These are phyloP conservation scores for Verticillium tricorpus DNA, from an alignment of 2,329 filamentous ascomycete species.

Conservation along the genomic window DNA sequence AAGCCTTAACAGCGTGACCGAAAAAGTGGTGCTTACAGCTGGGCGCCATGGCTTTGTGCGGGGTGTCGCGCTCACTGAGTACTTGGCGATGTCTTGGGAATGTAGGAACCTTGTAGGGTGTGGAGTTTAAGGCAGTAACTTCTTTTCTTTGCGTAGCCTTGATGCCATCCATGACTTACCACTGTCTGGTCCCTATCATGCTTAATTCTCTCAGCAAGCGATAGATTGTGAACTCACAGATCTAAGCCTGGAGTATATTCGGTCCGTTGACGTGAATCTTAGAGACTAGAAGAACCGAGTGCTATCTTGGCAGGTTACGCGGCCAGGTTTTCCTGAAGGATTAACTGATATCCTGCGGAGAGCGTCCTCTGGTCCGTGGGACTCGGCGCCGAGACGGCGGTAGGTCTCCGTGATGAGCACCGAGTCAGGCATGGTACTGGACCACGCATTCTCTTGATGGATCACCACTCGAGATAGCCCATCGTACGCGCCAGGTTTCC, in stretches of 20 bases:
- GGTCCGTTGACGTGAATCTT: too few species aligned
- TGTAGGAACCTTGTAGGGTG: neutral
- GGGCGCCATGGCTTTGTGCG: neutral
- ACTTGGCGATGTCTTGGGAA: neutral
- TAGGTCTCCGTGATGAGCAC: neutral
- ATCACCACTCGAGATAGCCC: neutral
- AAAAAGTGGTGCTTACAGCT: neutral
- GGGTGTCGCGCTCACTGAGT: neutral
- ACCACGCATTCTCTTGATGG: neutral
- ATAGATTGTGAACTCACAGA: too few species aligned
- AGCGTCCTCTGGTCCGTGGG: neutral
- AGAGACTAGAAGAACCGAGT: too few species aligned
- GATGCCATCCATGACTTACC: neutral
- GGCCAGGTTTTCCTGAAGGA: too few species aligned
- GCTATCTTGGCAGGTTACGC: too few species aligned
- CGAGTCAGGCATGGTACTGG: neutral
- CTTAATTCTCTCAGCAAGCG: neutral
- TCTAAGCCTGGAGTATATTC: too few species aligned
- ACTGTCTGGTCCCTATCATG: too few species aligned
- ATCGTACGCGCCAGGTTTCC: neutral
- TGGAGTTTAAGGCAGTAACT: neutral
- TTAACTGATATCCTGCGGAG: too few species aligned
- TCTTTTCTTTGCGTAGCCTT: too few species aligned
- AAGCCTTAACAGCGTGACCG: neutral
- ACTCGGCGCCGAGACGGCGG: constrained; percentile 3